A percentile compares a stretch with the other conserved stretches of the same genome.
phyloP scores from a whole-genome alignment of 257 asterid genomes.

The Jacaranda mimosifolia region DNA sequence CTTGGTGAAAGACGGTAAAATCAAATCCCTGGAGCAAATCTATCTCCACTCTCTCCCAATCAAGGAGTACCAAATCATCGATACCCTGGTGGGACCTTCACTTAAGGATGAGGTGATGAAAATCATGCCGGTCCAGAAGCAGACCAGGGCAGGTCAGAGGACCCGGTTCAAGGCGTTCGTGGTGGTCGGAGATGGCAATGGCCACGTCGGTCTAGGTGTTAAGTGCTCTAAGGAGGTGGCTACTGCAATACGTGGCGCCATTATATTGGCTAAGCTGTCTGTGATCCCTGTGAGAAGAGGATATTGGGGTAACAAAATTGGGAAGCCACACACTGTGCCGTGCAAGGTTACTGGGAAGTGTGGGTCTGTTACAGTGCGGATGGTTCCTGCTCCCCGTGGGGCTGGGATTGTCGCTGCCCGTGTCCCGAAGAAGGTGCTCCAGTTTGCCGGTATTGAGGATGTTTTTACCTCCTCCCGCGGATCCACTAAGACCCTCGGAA shows the following conservation, averaged over 20 bases:
- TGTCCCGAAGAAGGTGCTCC: constrained; percentile 84
- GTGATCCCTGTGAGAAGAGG: constrained; percentile 61
- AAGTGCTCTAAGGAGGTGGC: constrained; percentile 82
- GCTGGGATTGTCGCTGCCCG: constrained; percentile 90
- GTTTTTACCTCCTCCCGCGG: constrained; percentile 85
- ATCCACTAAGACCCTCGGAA: constrained; percentile 85
- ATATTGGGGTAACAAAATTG: constrained; percentile 86
- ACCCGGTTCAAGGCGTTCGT: constrained; percentile 86
- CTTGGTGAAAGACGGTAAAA: constrained; percentile 36
- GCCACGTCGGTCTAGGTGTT: constrained; percentile 71
- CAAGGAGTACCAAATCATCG: constrained; percentile 79
- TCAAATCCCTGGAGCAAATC: constrained; percentile 41
- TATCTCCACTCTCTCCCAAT: constrained; percentile 73
- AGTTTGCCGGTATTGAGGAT: constrained; percentile 88
- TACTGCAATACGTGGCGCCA: constrained; percentile 66
- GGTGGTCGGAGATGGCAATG: constrained; percentile 72
- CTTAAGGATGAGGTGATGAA: constrained; percentile 55
- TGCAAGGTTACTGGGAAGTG: constrained; percentile 90
- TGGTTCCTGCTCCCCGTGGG: constrained; percentile 91
- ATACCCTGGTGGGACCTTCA: constrained; percentile 43
- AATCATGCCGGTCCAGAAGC: constrained; percentile 84
- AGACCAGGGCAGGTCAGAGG: constrained; percentile 81
- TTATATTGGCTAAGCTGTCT: constrained; percentile 33
- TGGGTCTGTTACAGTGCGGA: constrained; percentile 80
- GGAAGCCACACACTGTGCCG: constrained; percentile 84